Percentiles rank a stretch among this genome's conserved stretches.
Conservation (phyloP, 2,329 filamentous ascomycete species). For the Bipolaris sorokiniana region DNA sequence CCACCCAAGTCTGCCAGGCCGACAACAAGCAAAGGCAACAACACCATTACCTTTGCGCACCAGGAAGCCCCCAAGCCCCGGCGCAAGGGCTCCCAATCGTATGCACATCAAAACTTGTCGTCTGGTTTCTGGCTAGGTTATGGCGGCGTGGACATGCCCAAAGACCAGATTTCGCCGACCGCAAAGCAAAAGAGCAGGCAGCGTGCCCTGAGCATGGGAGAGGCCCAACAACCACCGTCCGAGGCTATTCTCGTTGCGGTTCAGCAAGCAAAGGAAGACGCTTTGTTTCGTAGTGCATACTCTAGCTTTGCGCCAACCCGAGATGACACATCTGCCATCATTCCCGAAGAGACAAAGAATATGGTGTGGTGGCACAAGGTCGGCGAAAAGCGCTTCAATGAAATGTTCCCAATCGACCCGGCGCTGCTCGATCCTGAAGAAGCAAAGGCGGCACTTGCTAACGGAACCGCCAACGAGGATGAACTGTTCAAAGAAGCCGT, state of each 20-base stretch:
- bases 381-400: slow-evolving; percentile 69
- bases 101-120: slow-evolving; percentile 69
- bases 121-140: slow-evolving; percentile 71
- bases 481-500: slow-evolving; percentile 48
- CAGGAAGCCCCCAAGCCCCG: slow-evolving; percentile 59
- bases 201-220: slow-evolving; percentile 69
- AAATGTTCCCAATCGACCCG: slow-evolving; percentile 64
- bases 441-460: slow-evolving; percentile 42
- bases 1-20: slow-evolving; percentile 75
- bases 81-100: slow-evolving; percentile 57
- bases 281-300: slow-evolving; percentile 76
- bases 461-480: slow-evolving; percentile 47
- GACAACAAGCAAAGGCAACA: slow-evolving; percentile 64
- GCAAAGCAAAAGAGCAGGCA: slow-evolving; percentile 72
- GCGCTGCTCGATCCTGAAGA: slow-evolving; percentile 48
- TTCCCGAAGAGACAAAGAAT: slow-evolving; percentile 70
- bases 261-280: slow-evolving; percentile 71
- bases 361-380: slow-evolving; percentile 78
- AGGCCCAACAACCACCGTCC: slow-evolving; percentile 61
- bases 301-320: slow-evolving; percentile 79
- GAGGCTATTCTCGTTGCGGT: slow-evolving; percentile 49
- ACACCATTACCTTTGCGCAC: slow-evolving; percentile 57
- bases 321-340: slow-evolving; percentile 73
- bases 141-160: slow-evolving; percentile 52
- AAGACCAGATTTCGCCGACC: slow-evolving; percentile 63